Evolutionary conservation across 163 green algal genomes (phyloP), one percentile per base, ranked within the genome.

Genomic region (Trebouxia gelatinosa): DNA sequence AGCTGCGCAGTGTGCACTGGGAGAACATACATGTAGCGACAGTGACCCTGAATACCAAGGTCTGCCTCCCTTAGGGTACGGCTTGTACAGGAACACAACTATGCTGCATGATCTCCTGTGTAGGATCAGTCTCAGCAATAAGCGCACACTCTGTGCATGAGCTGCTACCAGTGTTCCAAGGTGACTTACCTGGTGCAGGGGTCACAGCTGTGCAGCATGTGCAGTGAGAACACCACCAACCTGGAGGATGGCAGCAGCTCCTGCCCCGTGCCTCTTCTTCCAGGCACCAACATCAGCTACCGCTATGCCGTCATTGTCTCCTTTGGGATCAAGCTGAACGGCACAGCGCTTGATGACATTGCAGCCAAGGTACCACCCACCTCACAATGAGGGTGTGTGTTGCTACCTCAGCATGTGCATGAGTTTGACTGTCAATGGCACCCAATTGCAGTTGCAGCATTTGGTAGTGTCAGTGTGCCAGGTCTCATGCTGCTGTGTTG

Each of bases 271-370:
- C 35, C 75, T 1, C 37, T 84, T 39, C 35, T 51, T 2, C 65
- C 80, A 1, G 81, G 70, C 40, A 72, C 75, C 67, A 74, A 66
- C 67, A 61, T 68, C 28, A 57, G 50, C 29, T 51, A 64, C 31
- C 84, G 85, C 19, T 90, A 88, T 61, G 86, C 85, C 5, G 86
- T 91, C 38, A 82, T 91, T 65, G 78, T 91, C 4, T 82, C 70
- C 78, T 90, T 91, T 65, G 83, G 72, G 19, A 78, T 91, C 5
- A 67, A 76, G 38, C 74, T 91, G 5, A 86, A 75, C 6, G 85
- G 85, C 40, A 84, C 84, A 4, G 71, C 80, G 2, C 71, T 79
- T 13, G 80, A 88, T 21, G 80, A 83, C 21, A 83, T 90, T 54
- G 80, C 88, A n/a, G 26, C 74, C 21, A 79, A 81, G 82, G 83